Evolutionary conservation across 176 grass and related monocot species (phyloP).

Genomic region (Miscanthus lutarioriparius): DNA sequence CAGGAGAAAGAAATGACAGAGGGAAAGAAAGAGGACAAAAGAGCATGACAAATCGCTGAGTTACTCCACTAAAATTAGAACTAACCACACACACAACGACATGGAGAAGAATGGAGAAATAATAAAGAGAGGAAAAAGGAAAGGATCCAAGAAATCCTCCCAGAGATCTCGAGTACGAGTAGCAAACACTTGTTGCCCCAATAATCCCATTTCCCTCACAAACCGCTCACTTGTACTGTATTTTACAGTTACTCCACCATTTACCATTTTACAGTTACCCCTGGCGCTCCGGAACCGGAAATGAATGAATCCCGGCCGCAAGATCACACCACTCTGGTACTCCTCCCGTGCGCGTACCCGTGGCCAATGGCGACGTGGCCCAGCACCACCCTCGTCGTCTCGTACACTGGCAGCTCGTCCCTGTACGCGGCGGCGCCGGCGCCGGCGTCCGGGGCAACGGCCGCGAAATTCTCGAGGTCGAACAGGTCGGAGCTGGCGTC

Average conservation of each 20-base stretch:
- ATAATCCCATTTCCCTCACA: constrained; percentile 4
- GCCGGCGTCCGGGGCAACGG: constrained; percentile 11
- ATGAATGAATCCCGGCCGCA: neutral
- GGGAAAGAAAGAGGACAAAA: neutral
- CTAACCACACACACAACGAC: constrained; percentile 11
- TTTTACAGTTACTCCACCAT: constrained; percentile 37
- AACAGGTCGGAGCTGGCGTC: constrained; percentile 99
- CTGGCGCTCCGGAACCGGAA: neutral
- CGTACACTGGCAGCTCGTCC: constrained; percentile 96
- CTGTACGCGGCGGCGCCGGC: constrained; percentile 16
- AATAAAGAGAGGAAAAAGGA: neutral
- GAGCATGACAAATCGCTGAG: neutral
- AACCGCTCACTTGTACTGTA: constrained; percentile 5
- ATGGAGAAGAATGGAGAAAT: neutral
- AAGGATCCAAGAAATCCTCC: neutral
- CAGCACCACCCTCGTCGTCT: constrained; percentile 70
- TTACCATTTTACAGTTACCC: neutral
- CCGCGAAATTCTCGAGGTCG: constrained; percentile 80
- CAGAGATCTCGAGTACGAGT: neutral
- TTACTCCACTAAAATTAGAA: constrained; percentile 30
- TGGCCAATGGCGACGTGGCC: constrained; percentile 45
- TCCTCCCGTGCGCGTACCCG: constrained; percentile 38
- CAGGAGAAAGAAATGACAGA: neutral
- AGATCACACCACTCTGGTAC: constrained; percentile 33
- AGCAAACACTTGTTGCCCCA: constrained; percentile 14